Percentiles rank a stretch among this genome's conserved stretches.
Evolutionary conservation across 768 basidiomycete species (phyloP).

Genomic region (Psilocybe cubensis): DNA sequence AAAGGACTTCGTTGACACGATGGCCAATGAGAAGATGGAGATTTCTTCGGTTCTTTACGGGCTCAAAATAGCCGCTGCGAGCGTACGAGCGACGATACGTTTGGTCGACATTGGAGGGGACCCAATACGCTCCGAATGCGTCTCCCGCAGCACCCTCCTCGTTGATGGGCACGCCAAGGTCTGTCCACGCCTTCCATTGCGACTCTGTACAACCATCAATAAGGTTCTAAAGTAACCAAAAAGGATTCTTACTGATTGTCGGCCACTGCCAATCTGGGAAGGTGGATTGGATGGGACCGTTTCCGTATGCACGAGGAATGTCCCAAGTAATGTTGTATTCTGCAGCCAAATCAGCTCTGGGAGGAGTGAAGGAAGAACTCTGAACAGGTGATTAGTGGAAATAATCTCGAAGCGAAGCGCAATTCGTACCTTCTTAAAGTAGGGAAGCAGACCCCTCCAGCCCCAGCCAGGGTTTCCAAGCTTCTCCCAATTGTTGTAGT

Average conservation of each 20-base stretch:
- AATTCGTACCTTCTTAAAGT: constrained; percentile 7
- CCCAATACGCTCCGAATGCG: constrained; percentile 13
- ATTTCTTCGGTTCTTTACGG: constrained; percentile 6
- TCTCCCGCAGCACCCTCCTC: constrained; percentile 13
- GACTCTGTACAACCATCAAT: background rate
- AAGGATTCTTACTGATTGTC: constrained; percentile 8
- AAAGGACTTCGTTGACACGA: constrained; percentile 14
- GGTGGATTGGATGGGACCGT: constrained; percentile 15
- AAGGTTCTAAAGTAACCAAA: background rate
- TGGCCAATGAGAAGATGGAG: constrained; percentile 11
- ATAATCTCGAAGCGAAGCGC: background rate
- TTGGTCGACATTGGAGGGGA: constrained; percentile 17
- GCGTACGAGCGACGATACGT: constrained; percentile 15
- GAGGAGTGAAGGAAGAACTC: constrained; percentile 9
- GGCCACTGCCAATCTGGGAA: constrained; percentile 19
- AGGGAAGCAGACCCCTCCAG: constrained; percentile 2
- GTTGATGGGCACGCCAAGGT: constrained; percentile 12
- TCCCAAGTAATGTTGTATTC: constrained; percentile 17
- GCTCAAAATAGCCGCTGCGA: constrained; percentile 10
- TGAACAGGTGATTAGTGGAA: background rate
- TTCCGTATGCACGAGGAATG: constrained; percentile 7
- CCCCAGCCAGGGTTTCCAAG: constrained; percentile 17
- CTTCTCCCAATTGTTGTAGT: constrained; percentile 17
- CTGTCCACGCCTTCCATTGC: constrained; percentile 14
- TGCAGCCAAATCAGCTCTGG: constrained; percentile 6